Base-by-base conservation (phyloP, 176 grass and related monocot genomes). In the Tillandsia leiboldiana region DNA sequence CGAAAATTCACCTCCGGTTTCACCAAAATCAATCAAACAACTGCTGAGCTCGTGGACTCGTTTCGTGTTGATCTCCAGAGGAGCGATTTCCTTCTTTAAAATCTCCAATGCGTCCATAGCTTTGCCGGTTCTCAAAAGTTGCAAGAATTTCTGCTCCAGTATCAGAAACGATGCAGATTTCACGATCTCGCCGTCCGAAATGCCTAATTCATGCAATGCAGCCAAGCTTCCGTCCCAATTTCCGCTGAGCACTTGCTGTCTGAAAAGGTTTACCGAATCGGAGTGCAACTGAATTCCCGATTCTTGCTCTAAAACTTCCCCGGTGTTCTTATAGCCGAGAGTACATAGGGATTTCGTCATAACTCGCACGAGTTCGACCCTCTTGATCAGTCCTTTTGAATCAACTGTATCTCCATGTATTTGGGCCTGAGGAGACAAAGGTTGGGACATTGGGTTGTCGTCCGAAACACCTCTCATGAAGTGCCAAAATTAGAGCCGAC, bases 391-490 rank as follows among this genome's bases (percentile, higher is more conserved):
- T 74, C 82, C 85, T 79, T 96, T 96, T 49, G 92, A 84, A 63
- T 88, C 88, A 71, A 96, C 64, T 71, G 87, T 85, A 70, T 33
- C 79, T 77, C 88, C 85, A 42, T 42, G 33, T 42, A 42, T 42
- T 92, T 85, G 83, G 76, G 82, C 85, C 72, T 83, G 82, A 79
- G 85, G 88, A 81, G 88, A 83, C 75, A 88, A 79, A 88, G 92
- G 83, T 70, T 85, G 83, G 75, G 88, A 85, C 88, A 96, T 96
- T 78, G 74, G 80, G 73, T 85, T 79, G 78, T 88, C 81, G 33
- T 89, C 92, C 77, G 84, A 85, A 84, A 91, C 68, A 79, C 92
- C 85, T 88, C 85, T 85, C 88, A 96, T 91, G 83, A 91, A 96
- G 91, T 91, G 82, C 58, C 75, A 82, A 64, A 79, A 79, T 96